A percentile compares a stretch with the other conserved stretches of the same genome.
Conservation (phyloP, 768 basidiomycete genomes). For the Pisolithus tinctorius region DNA sequence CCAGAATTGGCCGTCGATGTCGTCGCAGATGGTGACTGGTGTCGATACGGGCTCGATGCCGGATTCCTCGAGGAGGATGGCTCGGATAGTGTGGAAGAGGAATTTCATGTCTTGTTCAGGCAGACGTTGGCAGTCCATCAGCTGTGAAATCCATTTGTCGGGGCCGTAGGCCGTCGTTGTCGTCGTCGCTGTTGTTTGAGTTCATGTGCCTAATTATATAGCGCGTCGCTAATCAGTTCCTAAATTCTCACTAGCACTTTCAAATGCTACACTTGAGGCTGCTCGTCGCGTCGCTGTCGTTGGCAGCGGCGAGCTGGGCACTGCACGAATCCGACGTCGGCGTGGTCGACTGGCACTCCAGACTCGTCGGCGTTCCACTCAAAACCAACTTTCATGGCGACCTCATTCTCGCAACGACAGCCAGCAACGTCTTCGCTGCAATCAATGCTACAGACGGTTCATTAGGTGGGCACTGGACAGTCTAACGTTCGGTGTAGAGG, state of each 20-base stretch:
- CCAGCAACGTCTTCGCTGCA: slow-evolving; percentile 73
- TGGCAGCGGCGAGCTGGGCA: slow-evolving; percentile 31
- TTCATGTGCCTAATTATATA: neutral
- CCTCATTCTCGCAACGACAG: slow-evolving; percentile 59
- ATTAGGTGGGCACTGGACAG: slow-evolving; percentile 35
- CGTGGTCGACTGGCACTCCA: slow-evolving; percentile 83
- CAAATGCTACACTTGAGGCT: slow-evolving; percentile 7
- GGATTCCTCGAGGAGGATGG: slow-evolving; percentile 90
- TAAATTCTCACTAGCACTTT: slow-evolving; percentile 4
- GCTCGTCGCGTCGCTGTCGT: slow-evolving; percentile 10
- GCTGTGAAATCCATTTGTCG: slow-evolving; percentile 84
- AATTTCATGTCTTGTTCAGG: slow-evolving; percentile 89
- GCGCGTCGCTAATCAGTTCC: too few species aligned
- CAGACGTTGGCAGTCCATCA: slow-evolving; percentile 81
- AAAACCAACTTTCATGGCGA: slow-evolving; percentile 48
- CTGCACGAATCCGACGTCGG: slow-evolving; percentile 73
- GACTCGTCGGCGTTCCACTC: slow-evolving; percentile 67
- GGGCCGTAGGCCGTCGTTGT: slow-evolving; percentile 38
- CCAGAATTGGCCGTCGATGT: slow-evolving; percentile 98
- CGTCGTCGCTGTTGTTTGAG: neutral
- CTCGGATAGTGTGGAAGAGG: slow-evolving; percentile 84
- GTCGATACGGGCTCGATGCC: slow-evolving; percentile 95
- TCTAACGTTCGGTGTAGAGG: neutral
- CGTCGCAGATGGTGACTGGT: slow-evolving; percentile 93
- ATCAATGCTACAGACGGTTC: slow-evolving; percentile 61